Evolutionary conservation across 192 early-diverging fungal genomes (phyloP), one percentile per base, ranked within the genome.

Genomic region (Oehlia diaphana): DNA sequence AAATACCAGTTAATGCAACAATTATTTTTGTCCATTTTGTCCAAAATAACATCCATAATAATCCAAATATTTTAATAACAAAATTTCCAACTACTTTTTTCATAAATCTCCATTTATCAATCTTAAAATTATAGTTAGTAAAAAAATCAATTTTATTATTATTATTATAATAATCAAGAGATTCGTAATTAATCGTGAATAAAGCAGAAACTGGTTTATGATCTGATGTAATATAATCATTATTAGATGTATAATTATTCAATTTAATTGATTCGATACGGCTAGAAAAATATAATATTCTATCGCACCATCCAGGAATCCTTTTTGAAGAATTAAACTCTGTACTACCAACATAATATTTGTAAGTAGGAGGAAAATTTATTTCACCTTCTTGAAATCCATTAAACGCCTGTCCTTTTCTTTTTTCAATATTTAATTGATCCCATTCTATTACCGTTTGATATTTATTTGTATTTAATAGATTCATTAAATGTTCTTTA

Each of bases 171-270:
- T 5, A 2, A 37, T 37, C 37, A 37, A 8, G 31, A 14, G 21
- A 9, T 39, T 3, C 5, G 3, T 4, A 70, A 44, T 12, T 61
- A 14, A 70, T 66, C 9, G 79, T 83, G 63, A 86, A 83, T 33
- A 83, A 64, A 1, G 85, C 85, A 14, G 82, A 83, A 44, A 86
- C 82, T 9, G 85, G 85, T 75, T 86, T 86, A 72, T 86, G 85
- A 67, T 86, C 85, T 50, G 85, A 86, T 10, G 67, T 64, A 49
- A 61, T 69, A 77, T 86, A 86, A 35, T 75, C 19, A 31, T 81
- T 78, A 64, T 86, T 81, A 13, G 85, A 86, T 9, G 78, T 81
- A 77, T 86, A 86, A 33, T 82, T 7, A 44, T 68, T 16, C 26
- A 70, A 16, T 62, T 10, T 62, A 8, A 79, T 68, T 9, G 35